Evolutionary conservation across 148 eudicot genomes (phyloP), one percentile per base, ranked within the genome.

Genomic region (Polygonum maritimum): DNA sequence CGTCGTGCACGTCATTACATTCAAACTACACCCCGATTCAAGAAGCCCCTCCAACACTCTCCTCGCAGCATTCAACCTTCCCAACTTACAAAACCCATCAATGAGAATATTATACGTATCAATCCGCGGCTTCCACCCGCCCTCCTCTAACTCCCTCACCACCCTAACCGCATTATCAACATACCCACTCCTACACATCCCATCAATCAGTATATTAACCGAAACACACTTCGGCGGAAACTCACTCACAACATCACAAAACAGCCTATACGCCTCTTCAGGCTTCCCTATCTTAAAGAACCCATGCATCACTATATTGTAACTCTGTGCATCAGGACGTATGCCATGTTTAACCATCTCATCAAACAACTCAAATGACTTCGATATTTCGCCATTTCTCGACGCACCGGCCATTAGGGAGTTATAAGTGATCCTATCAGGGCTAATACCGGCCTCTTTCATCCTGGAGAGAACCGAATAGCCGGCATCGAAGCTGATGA

Each of bases 1-100:
- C n/a, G 97, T 90, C 14, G 97, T 95, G 51, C 90, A 92, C 71
- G 94, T 90, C 72, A 88, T 78, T 41, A 87, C 88, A 88, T 95
- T 87, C 14, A 92, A 94, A 26, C 26, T 41, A 74, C 62, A 77
- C 33, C 96, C 91, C 4, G 89, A 83, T 75, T 88, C 77, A 52
- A 74, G 83, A 76, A 95, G 88, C 84, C 92, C 93, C 63, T 79
- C 75, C 4, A 92, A 84, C 40, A 92, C 78, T 83, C 79, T 75
- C 79, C 84, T 86, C 1, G 90, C 92, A 1, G 80, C 75, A 75
- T 81, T 78, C 76, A 86, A 62, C 82, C 85, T 81, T 57, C 92
- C 86, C 1, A 81, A 75, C 80, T 90, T 88, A 82, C 92, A 95
- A 9, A 95, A 82, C 83, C 94, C 91, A 75, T 88, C 80, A 54